Evolutionary conservation across 2,329 filamentous ascomycete genomes (phyloP), one percentile per base, ranked within the genome.

Genomic region (Microdochium bolleyi): DNA sequence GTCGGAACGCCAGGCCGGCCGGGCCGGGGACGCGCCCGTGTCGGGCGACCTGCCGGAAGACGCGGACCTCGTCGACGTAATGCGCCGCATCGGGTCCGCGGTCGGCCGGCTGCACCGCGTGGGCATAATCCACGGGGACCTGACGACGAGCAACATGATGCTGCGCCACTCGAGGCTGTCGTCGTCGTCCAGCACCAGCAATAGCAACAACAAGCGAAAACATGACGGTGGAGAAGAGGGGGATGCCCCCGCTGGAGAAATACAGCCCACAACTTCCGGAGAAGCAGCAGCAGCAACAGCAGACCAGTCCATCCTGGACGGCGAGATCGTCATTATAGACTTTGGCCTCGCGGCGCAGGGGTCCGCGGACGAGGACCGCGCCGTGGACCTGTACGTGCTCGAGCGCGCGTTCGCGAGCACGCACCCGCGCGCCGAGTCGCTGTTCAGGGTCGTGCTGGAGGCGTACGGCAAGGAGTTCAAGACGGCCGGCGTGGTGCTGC

Each of bases 61-160:
- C 56, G 66, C 65, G 34, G 74, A 74, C 32, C 69, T 91, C 16
- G 73, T 78, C 48, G 74, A 66, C 13, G 71, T 96, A 55, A 84
- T 96, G 81, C 71, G 76, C 49, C 76, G 80, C 57, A 83, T 96
- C 55, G 92, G 89, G 1, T 64, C 67, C 4, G 84, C 85, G 2
- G 80, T 96, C 16, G 91, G 88, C 8, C 78, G 69, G 52, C 74
- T 99, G 75, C 94, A 99, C 74, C 80, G 78, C 52, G 78, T 84
- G n/a, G 92, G 92, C 16, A 82, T 97, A 53, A 84, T 96, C 54
- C 94, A 99, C 73, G 94, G 94, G 41, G 94, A 99, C 73, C 71
- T 99, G 72, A 99, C 94, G 55, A 99, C 92, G 57, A 96, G 92
- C 72, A 99, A 99, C 71, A 79, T 99, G 73, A 96, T 99, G 86